Percentiles rank a stretch among this genome's conserved stretches.
These are phyloP conservation scores for Dothideomycetes sp. DNA, from an alignment of 2,329 filamentous ascomycete species.

Conservation along the genomic window DNA sequence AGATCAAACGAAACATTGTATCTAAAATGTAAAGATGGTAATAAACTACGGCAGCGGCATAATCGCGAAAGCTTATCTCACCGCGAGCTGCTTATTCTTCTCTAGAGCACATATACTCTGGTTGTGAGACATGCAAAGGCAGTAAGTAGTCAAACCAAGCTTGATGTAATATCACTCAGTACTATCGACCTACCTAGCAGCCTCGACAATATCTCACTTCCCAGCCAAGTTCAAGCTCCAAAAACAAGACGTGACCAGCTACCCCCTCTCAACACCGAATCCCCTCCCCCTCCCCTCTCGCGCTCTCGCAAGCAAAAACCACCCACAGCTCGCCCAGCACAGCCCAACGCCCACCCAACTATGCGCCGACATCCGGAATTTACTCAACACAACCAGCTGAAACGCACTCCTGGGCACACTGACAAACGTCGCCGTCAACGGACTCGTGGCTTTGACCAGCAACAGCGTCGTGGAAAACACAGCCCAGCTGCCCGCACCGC, in stretches of 20 bases:
- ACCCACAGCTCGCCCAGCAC: slow-evolving; percentile 38
- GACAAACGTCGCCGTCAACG: slow-evolving; percentile 39
- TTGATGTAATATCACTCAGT: no score
- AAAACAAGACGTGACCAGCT: not conserved
- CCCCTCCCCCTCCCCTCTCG: slow-evolving; percentile 24
- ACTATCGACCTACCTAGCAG: not conserved
- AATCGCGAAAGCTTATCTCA: no score
- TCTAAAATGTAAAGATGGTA: no score
- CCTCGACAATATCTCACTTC: not conserved
- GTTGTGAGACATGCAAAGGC: no score
- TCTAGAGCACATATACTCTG: no score
- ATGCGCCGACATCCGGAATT: slow-evolving; percentile 38
- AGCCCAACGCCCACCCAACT: slow-evolving; percentile 41
- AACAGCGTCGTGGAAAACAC: slow-evolving; percentile 39
- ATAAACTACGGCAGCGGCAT: no score
- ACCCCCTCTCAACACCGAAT: not conserved
- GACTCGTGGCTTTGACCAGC: slow-evolving; percentile 39
- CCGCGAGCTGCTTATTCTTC: no score
- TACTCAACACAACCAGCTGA: slow-evolving; percentile 35
- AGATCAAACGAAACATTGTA: no score
- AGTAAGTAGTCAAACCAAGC: no score
- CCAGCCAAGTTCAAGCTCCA: not conserved
- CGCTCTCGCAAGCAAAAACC: slow-evolving; percentile 35
- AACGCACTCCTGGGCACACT: slow-evolving; percentile 38
- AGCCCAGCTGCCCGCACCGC: slow-evolving; percentile 35